These are phyloP conservation scores for Pleurotus djamor DNA, from an alignment of 768 basidiomycete genomes.

Conservation along the genomic window DNA sequence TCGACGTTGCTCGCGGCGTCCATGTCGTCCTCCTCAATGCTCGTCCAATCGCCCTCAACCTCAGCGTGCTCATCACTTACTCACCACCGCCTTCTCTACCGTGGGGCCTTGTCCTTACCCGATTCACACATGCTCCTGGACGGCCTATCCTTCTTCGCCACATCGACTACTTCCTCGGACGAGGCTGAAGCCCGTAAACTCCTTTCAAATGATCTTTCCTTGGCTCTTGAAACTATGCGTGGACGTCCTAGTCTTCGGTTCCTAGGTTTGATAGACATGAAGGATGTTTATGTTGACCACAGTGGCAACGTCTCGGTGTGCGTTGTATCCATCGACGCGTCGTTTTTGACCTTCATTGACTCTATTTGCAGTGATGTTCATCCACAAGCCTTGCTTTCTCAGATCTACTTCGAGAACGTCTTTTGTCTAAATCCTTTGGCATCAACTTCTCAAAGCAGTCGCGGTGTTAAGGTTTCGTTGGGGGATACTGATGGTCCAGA, in stretches of 20 bases:
- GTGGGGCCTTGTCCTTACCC: slow-evolving; percentile 70
- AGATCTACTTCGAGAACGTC: slow-evolving; percentile 68
- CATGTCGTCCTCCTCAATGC: background rate
- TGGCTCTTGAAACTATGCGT: slow-evolving; percentile 80
- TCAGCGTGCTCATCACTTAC: slow-evolving; percentile 8
- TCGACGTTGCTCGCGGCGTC: background rate
- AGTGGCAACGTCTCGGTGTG: slow-evolving; percentile 49
- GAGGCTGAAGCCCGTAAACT: slow-evolving; percentile 29
- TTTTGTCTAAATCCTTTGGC: slow-evolving; percentile 51
- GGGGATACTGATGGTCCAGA: slow-evolving; percentile 74
- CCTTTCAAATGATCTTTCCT: slow-evolving; percentile 65
- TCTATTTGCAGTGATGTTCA: slow-evolving; percentile 59
- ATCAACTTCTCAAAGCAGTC: slow-evolving; percentile 13
- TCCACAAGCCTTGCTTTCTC: slow-evolving; percentile 56
- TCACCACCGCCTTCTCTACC: slow-evolving; percentile 63
- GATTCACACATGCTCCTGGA: slow-evolving; percentile 74
- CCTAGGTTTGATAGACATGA: slow-evolving; percentile 48
- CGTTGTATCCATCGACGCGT: slow-evolving; percentile 19
- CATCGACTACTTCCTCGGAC: slow-evolving; percentile 22
- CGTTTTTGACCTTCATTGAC: slow-evolving; percentile 1
- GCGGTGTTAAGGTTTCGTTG: slow-evolving; percentile 64
- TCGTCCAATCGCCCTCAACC: background rate
- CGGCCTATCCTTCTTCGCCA: slow-evolving; percentile 65
- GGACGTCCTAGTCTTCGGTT: slow-evolving; percentile 64
- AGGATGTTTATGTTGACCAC: slow-evolving; percentile 60